Conservation (phyloP, 345 rosid genomes). For the Pugionium cornutum region DNA sequence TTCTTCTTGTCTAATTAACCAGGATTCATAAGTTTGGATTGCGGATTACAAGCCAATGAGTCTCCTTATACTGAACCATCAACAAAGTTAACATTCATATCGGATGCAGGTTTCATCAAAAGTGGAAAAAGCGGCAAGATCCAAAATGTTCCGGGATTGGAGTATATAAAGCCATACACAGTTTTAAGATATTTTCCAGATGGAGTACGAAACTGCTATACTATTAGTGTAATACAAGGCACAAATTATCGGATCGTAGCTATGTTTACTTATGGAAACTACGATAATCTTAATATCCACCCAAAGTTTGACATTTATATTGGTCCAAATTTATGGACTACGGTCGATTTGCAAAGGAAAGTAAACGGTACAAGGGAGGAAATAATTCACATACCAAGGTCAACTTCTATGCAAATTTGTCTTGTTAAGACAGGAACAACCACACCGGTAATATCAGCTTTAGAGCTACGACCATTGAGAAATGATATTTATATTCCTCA, state of each 20-base stretch:
- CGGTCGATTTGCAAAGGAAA: slow-evolving; percentile 24
- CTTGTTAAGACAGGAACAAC: slow-evolving; percentile 41
- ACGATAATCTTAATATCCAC: slow-evolving; percentile 16
- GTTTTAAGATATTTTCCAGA: slow-evolving; percentile 36
- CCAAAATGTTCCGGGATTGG: slow-evolving; percentile 9
- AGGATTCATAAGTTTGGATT: slow-evolving; percentile 41
- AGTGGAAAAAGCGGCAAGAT: slow-evolving; percentile 31
- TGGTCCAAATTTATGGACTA: slow-evolving; percentile 40
- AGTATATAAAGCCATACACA: slow-evolving; percentile 26
- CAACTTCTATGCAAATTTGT: slow-evolving; percentile 30
- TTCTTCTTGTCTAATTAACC: not conserved
- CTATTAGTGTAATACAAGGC: slow-evolving; percentile 17
- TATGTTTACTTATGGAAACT: slow-evolving; percentile 38
- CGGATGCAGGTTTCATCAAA: slow-evolving; percentile 26
- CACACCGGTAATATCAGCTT: slow-evolving; percentile 41
- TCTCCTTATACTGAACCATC: slow-evolving; percentile 38
- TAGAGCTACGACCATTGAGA: slow-evolving; percentile 39
- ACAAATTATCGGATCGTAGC: slow-evolving; percentile 37
- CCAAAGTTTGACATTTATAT: slow-evolving; percentile 38
- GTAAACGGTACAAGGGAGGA: slow-evolving; percentile 25
- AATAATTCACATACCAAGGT: slow-evolving; percentile 30
- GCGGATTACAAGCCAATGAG: slow-evolving; percentile 30
- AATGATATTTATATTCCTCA: slow-evolving; percentile 31
- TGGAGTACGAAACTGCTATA: slow-evolving; percentile 38
- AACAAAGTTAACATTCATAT: slow-evolving; percentile 31